These are phyloP conservation scores for Chaetomium strumarium DNA, from an alignment of 2,329 filamentous ascomycete genomes.

Conservation along the genomic window DNA sequence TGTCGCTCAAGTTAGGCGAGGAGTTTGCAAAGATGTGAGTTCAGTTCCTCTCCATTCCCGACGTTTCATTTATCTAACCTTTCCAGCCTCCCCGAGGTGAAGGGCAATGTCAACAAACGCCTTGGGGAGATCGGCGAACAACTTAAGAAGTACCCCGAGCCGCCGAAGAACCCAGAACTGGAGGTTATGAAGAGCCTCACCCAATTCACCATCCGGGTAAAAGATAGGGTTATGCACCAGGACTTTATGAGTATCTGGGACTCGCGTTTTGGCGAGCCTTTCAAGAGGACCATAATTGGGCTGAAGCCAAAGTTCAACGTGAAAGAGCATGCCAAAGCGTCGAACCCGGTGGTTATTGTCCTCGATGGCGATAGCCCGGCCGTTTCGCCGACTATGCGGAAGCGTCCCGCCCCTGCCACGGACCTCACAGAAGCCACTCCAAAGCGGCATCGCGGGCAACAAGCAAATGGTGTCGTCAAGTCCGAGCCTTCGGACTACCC, in stretches of 20 bases:
- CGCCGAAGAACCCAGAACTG: constrained; percentile 61
- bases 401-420: constrained; percentile 9
- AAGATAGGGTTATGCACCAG: constrained; percentile 46
- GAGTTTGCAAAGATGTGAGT: constrained; percentile 48
- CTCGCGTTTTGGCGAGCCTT: constrained; percentile 43
- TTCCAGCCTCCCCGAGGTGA: constrained; percentile 33
- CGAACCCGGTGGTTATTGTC: constrained; percentile 32
- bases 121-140: constrained; percentile 48
- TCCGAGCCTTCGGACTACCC: constrained; percentile 18
- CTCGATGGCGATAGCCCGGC: constrained; percentile 26
- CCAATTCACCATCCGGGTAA: constrained; percentile 50
- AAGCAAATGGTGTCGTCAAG: constrained; percentile 22
- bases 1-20: constrained; percentile 48
- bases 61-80: not conserved
- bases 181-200: constrained; percentile 56
- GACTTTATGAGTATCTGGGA: constrained; percentile 40
- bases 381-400: constrained; percentile 9
- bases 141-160: constrained; percentile 57
- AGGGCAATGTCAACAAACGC: constrained; percentile 45
- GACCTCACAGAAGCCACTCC: constrained; percentile 7
- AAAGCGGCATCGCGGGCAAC: constrained; percentile 17
- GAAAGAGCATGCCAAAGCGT: constrained; percentile 33
- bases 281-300: constrained; percentile 42
- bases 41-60: not conserved
- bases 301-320: constrained; percentile 41